Conservation (phyloP, 768 basidiomycete genomes). For the Pisolithus sp. region DNA sequence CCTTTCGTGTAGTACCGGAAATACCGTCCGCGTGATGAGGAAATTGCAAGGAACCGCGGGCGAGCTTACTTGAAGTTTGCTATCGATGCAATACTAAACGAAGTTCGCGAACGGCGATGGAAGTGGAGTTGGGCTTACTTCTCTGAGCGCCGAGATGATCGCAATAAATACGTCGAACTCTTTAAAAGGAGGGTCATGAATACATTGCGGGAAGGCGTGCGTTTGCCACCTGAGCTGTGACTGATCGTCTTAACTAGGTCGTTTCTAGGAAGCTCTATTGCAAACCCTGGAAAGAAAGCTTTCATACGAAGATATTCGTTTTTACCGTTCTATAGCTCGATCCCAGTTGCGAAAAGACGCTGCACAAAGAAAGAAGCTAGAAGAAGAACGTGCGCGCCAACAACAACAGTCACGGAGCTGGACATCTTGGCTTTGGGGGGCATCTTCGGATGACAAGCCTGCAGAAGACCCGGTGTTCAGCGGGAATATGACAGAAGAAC, state of each 20-base stretch:
- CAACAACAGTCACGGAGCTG: constrained; percentile 51
- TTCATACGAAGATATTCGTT: constrained; percentile 90
- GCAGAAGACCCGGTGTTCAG: constrained; percentile 53
- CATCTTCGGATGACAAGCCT: constrained; percentile 32
- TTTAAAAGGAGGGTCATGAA: constrained; percentile 71
- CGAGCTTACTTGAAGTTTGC: constrained; percentile 75
- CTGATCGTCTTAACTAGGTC: not conserved
- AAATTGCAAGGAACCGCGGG: constrained; percentile 53
- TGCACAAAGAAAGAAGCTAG: constrained; percentile 54
- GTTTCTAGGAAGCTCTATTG: constrained; percentile 45
- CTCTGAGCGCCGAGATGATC: constrained; percentile 79
- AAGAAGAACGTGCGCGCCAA: constrained; percentile 61
- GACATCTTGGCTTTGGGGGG: constrained; percentile 81
- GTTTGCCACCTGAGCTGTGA: constrained; percentile 10
- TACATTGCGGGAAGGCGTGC: constrained; percentile 48
- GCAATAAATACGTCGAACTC: constrained; percentile 75
- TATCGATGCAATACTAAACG: constrained; percentile 67
- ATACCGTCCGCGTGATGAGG: constrained; percentile 63
- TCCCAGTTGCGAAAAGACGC: constrained; percentile 83
- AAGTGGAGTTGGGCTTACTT: constrained; percentile 95
- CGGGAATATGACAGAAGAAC: constrained; percentile 79
- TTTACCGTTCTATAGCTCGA: constrained; percentile 92
- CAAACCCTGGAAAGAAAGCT: constrained; percentile 74
- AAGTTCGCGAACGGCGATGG: constrained; percentile 73
- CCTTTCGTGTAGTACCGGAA: constrained; percentile 55